A percentile compares a stretch with the other conserved stretches of the same genome.
These are phyloP conservation scores for Lactuca saligna DNA, from an alignment of 129 eudicot species.

Conservation along the genomic window DNA sequence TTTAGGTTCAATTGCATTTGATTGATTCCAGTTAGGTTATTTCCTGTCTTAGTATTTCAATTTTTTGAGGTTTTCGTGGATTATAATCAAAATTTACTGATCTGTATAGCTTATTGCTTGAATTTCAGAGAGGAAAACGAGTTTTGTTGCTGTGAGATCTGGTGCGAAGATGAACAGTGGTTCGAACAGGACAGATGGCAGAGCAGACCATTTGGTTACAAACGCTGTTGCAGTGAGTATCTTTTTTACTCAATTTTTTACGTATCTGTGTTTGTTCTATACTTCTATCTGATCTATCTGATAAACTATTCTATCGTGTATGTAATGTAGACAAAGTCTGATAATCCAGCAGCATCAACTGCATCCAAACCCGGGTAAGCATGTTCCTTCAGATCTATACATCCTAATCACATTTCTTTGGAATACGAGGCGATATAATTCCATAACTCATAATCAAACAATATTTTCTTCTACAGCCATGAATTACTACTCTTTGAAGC, in stretches of 20 bases:
- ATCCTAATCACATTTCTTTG: no score
- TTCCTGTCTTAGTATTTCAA: neutral
- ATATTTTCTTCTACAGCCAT: slow-evolving; percentile 51
- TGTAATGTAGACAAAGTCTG: slow-evolving; percentile 44
- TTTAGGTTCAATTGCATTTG: neutral
- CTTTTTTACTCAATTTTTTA: neutral
- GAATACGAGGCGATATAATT: neutral
- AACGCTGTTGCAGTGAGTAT: slow-evolving; percentile 75
- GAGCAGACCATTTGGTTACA: slow-evolving; percentile 46
- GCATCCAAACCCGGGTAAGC: slow-evolving; percentile 50
- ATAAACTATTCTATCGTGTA: slow-evolving; percentile 10
- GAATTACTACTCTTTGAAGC: slow-evolving; percentile 96
- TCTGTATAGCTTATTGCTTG: slow-evolving; percentile 1
- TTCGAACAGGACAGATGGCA: slow-evolving; percentile 21
- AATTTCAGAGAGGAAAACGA: slow-evolving; percentile 46
- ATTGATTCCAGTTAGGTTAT: neutral
- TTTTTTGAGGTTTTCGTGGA: slow-evolving; percentile 13
- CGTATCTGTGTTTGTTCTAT: neutral
- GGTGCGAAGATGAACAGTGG: slow-evolving; percentile 32
- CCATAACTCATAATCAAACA: neutral
- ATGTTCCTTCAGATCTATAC: neutral
- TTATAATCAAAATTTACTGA: neutral
- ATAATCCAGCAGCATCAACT: slow-evolving; percentile 37
- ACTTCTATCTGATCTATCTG: slow-evolving; percentile 1
- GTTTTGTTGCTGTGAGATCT: slow-evolving; percentile 44